Percentiles rank a stretch among this genome's conserved stretches.
Conservation (phyloP, 177 flowering plant genomes). For the Telopea speciosissima region DNA sequence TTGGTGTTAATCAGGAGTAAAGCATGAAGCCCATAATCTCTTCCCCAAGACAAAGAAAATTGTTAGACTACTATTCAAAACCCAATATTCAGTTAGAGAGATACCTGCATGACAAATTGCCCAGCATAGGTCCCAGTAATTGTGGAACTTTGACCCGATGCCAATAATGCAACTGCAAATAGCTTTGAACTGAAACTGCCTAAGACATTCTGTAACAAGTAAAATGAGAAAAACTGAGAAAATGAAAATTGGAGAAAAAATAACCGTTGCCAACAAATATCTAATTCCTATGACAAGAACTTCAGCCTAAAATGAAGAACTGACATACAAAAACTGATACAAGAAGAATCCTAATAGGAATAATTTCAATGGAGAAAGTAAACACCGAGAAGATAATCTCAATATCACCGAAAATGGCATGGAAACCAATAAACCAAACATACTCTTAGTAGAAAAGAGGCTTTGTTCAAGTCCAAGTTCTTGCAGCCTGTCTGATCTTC, state of each 20-base stretch:
- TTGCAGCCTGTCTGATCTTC: slow-evolving; percentile 56
- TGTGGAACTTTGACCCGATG: slow-evolving; percentile 97
- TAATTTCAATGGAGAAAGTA: not conserved
- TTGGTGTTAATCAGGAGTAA: too few relatives aligned
- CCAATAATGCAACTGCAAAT: slow-evolving; percentile 86
- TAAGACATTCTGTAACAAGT: slow-evolving; percentile 56
- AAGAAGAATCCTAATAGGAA: too few relatives aligned
- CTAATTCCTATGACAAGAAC: not conserved
- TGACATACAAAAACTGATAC: too few relatives aligned
- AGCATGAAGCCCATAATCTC: too few relatives aligned
- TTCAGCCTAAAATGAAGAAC: not conserved
- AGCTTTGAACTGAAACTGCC: slow-evolving; percentile 93
- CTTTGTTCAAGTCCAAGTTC: slow-evolving; percentile 73
- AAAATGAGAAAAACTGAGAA: not conserved
- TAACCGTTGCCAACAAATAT: not conserved
- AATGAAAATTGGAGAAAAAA: not conserved
- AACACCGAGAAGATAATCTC: not conserved
- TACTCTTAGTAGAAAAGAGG: slow-evolving; percentile 81
- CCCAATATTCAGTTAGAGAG: not conserved
- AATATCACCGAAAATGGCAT: not conserved
- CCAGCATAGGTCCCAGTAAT: slow-evolving; percentile 97
- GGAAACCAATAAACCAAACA: slow-evolving; percentile 6
- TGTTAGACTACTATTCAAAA: not conserved
- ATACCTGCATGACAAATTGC: slow-evolving; percentile 94
- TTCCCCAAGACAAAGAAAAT: too few relatives aligned